These are phyloP conservation scores for Penicillium subrubescens DNA, from an alignment of 495 filamentous ascomycete genomes.

Conservation along the genomic window DNA sequence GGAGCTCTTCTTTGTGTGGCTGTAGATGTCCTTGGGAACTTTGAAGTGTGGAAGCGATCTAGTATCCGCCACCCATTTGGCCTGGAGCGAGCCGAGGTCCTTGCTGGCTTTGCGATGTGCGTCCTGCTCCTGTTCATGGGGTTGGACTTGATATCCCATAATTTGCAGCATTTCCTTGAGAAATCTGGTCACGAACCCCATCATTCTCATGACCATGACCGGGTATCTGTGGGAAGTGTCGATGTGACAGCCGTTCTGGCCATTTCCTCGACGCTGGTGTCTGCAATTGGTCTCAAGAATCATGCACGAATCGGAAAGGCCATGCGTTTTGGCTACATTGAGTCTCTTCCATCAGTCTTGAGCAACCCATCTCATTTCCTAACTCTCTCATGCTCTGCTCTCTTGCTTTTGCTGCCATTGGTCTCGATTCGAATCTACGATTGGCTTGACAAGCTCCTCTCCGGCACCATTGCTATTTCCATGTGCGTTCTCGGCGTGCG, in stretches of 20 bases:
- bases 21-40: conserved; percentile 91
- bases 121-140: conserved; percentile 95
- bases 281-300: conserved; percentile 84
- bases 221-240: conserved; percentile 72
- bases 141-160: conserved; percentile 90
- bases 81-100: conserved; percentile 85
- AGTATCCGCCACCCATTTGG: conserved; percentile 94
- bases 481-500: conserved; percentile 87
- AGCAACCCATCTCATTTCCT: conserved; percentile 94
- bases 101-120: conserved; percentile 96
- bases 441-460: conserved; percentile 81
- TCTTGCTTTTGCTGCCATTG: conserved; percentile 83
- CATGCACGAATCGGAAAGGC: conserved; percentile 89
- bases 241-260: conserved; percentile 83
- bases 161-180: conserved; percentile 83
- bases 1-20: conserved; percentile 90
- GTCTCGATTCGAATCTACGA: conserved; percentile 72
- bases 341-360: conserved; percentile 75
- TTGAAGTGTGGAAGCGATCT: conserved; percentile 95
- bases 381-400: conserved; percentile 77
- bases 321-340: conserved; percentile 79
- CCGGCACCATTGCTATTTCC: conserved; percentile 71
- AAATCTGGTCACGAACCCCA: conserved; percentile 66
- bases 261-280: conserved; percentile 85
- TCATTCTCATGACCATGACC: conserved; percentile 65